These are phyloP conservation scores for Mycena citricolor DNA, from an alignment of 1,284 basidiomycete species.

Conservation along the genomic window DNA sequence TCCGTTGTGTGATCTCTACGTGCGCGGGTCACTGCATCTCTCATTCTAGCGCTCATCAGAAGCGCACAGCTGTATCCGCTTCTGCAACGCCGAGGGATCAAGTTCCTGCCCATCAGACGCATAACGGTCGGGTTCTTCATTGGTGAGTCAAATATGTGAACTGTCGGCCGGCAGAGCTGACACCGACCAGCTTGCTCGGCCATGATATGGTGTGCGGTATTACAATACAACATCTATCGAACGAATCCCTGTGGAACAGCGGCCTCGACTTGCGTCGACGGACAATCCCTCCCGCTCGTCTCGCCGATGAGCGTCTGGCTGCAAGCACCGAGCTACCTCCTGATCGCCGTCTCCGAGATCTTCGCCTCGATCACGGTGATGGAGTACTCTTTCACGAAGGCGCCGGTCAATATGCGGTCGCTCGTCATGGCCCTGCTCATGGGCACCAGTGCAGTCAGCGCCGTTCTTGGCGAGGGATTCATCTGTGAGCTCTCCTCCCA, in stretches of 20 bases:
- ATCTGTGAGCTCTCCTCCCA: constrained; percentile 49
- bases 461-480: constrained; percentile 68
- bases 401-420: constrained; percentile 77
- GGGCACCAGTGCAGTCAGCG: constrained; percentile 54
- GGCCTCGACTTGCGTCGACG: constrained; percentile 53
- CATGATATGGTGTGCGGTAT: constrained; percentile 66
- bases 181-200: constrained; percentile 41
- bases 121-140: constrained; percentile 63
- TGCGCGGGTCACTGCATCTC: background rate
- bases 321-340: constrained; percentile 64
- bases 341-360: constrained; percentile 76
- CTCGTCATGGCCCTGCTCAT: constrained; percentile 54
- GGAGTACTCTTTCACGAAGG: constrained; percentile 65
- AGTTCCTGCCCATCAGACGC: constrained; percentile 59
- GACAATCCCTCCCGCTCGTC: constrained; percentile 30
- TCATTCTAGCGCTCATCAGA: background rate
- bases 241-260: constrained; percentile 65
- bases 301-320: constrained; percentile 76
- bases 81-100: constrained; percentile 49
- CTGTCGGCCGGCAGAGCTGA: background rate
- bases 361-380: constrained; percentile 83
- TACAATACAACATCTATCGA: constrained; percentile 79
- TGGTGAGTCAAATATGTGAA: constrained; percentile 30
- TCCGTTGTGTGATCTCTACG: constrained; percentile 16
- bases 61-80: constrained; percentile 58